Evolutionary conservation across 371 early-diverging fungal species (phyloP).

Genomic region (Apophysomyces sp.): DNA sequence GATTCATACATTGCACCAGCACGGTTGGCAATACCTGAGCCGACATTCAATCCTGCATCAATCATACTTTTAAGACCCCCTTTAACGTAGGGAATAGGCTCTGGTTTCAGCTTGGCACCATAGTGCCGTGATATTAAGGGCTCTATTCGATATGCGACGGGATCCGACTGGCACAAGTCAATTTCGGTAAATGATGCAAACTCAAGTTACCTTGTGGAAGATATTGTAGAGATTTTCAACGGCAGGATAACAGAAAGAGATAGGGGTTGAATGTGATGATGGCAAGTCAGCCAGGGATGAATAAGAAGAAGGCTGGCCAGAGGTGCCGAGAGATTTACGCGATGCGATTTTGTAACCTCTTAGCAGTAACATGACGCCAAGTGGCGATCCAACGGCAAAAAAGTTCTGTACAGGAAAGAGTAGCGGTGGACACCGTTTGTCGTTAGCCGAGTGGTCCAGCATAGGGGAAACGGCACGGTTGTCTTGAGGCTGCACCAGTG

Average conservation of each 20-base stretch:
- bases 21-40: slow-evolving; percentile 67
- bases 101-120: slow-evolving; percentile 59
- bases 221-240: slow-evolving; percentile 79
- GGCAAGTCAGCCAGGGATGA: slow-evolving; percentile 5
- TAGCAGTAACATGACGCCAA: slow-evolving; percentile 74
- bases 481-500: slow-evolving; percentile 30
- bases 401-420: slow-evolving; percentile 56
- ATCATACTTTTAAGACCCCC: slow-evolving; percentile 77
- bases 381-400: slow-evolving; percentile 76
- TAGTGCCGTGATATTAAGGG: slow-evolving; percentile 63
- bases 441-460: background rate
- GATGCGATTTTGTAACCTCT: slow-evolving; percentile 65
- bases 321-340: slow-evolving; percentile 26
- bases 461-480: background rate
- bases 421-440: slow-evolving; percentile 14
- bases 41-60: slow-evolving; percentile 61
- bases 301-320: background rate
- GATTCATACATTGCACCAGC: slow-evolving; percentile 72
- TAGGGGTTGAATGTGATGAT: slow-evolving; percentile 17
- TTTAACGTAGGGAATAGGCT: slow-evolving; percentile 77
- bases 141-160: slow-evolving; percentile 71
- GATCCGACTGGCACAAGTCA: slow-evolving; percentile 34
- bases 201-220: slow-evolving; percentile 59
- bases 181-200: background rate
- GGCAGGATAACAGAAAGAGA: slow-evolving; percentile 58